These are phyloP conservation scores for Malus asiatica DNA, from an alignment of 306 rosid genomes.

Conservation along the genomic window DNA sequence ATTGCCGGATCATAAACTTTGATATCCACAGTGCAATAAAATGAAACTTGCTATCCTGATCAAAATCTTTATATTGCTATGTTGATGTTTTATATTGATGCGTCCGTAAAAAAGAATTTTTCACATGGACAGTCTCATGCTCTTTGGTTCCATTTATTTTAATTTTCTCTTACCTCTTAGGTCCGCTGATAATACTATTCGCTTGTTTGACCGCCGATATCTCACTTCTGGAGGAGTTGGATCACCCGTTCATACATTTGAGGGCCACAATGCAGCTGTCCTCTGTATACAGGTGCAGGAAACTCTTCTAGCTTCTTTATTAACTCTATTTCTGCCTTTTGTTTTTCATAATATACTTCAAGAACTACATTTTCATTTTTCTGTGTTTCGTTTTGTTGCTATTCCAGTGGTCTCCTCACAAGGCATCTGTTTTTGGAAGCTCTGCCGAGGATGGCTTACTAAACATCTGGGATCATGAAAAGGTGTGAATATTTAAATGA, in stretches of 20 bases:
- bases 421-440: conserved; percentile 93
- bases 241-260: conserved; percentile 31
- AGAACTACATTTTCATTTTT: neutral
- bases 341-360: neutral
- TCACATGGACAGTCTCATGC: neutral
- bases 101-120: neutral
- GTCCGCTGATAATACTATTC: conserved; percentile 44
- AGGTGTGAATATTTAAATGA: conserved; percentile 34
- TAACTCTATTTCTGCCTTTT: neutral
- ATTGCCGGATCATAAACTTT: neutral
- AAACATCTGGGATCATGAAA: conserved; percentile 91
- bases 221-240: conserved; percentile 32
- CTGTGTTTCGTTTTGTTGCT: neutral
- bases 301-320: neutral
- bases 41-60: neutral
- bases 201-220: conserved; percentile 81
- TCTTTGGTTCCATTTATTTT: conserved; percentile 1
- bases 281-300: conserved; percentile 39
- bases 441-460: conserved; percentile 95
- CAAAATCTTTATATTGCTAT: neutral
- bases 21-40: neutral
- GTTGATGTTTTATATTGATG: neutral
- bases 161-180: conserved; percentile 30
- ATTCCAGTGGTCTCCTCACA: conserved; percentile 95
- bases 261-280: conserved; percentile 39